Percentiles rank a stretch among this genome's conserved stretches.
Evolutionary conservation across 345 rosid species (phyloP).

Genomic region (Citrus australasica): DNA sequence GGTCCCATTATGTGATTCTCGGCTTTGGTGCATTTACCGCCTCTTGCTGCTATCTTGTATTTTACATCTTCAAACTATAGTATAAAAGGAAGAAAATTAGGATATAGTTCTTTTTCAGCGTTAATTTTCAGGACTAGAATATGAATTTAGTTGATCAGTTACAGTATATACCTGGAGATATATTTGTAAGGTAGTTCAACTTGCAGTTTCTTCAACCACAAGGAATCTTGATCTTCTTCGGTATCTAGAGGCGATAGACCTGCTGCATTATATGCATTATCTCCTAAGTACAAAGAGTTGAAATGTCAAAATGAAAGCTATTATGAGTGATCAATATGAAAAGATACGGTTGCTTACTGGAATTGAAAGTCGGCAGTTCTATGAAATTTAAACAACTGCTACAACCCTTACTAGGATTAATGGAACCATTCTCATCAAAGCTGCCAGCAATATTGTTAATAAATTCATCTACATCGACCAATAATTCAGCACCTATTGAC

Average conservation of each 20-base stretch:
- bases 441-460: background rate
- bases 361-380: background rate
- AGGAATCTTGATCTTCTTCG: constrained; percentile 4
- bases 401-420: background rate
- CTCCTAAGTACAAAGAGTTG: background rate
- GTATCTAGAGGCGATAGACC: background rate
- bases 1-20: constrained; percentile 30
- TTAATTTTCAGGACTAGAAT: too few species aligned
- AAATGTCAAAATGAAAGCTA: background rate
- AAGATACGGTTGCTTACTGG: background rate
- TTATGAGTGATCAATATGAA: background rate
- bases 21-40: background rate
- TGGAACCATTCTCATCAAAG: constrained; percentile 12
- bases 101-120: too few species aligned
- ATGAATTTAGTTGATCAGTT: background rate
- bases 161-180: constrained; percentile 23
- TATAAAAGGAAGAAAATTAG: too few species aligned
- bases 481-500: background rate
- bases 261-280: background rate
- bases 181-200: constrained; percentile 21
- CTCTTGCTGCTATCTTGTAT: constrained; percentile 14
- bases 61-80: constrained; percentile 5
- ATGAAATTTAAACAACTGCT: background rate
- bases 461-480: constrained; percentile 12
- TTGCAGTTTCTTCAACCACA: constrained; percentile 5